Percentiles rank a stretch among this genome's conserved stretches.
Evolutionary conservation across 2,329 filamentous ascomycete genomes (phyloP).

Genomic region (Colletotrichum tropicale): DNA sequence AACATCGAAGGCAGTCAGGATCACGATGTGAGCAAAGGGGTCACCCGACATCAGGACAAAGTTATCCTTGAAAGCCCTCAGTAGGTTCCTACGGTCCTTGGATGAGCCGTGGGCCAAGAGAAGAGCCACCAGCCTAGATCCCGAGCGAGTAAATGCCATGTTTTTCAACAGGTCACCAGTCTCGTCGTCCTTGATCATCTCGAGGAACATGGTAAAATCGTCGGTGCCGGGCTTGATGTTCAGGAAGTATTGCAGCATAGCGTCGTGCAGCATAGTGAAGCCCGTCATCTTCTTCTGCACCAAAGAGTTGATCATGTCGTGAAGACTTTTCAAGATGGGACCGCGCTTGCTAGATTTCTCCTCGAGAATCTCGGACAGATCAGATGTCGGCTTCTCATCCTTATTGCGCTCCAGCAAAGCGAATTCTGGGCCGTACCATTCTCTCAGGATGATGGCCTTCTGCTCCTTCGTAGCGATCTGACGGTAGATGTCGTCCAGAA

Average conservation of each 20-base stretch:
- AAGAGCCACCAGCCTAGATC: conserved; percentile 80
- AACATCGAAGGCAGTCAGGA: conserved; percentile 87
- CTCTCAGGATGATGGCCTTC: conserved; percentile 82
- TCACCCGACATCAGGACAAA: conserved; percentile 86
- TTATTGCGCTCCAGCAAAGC: conserved; percentile 71
- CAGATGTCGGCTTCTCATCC: conserved; percentile 61
- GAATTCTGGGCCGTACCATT: conserved; percentile 98
- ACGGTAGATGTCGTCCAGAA: conserved; percentile 95
- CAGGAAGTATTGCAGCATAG: conserved; percentile 95
- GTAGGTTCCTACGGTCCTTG: conserved; percentile 89
- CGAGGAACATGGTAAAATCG: conserved; percentile 86
- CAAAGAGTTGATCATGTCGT: conserved; percentile 87
- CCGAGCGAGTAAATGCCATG: conserved; percentile 92
- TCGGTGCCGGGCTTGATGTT: conserved; percentile 78
- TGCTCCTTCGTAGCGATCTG: conserved; percentile 85
- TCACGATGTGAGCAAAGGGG: conserved; percentile 75
- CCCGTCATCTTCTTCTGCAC: conserved; percentile 96
- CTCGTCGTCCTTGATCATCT: conserved; percentile 90
- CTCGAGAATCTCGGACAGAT: conserved; percentile 77
- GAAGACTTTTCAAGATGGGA: conserved; percentile 84
- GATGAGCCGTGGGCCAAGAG: conserved; percentile 83
- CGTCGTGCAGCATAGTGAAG: conserved; percentile 97
- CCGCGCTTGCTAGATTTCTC: conserved; percentile 83
- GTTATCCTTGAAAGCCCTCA: conserved; percentile 90
- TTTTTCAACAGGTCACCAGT: conserved; percentile 92